These are phyloP conservation scores for Stachybotrys elegans DNA, from an alignment of 2,329 filamentous ascomycete genomes.

Conservation along the genomic window DNA sequence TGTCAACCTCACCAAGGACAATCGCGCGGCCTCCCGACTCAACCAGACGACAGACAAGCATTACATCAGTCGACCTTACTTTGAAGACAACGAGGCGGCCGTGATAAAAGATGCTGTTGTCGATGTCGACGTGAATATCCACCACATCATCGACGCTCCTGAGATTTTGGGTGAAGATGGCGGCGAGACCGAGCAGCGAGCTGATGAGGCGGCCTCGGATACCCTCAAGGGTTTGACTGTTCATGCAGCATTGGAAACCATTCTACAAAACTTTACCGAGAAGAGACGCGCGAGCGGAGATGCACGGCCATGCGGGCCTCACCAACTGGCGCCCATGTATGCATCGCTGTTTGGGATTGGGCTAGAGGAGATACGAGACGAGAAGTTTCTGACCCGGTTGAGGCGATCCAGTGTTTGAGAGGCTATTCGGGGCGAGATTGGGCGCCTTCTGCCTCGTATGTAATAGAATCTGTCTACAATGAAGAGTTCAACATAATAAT, in stretches of 20 bases:
- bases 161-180: not conserved
- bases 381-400: slow-evolving; percentile 2
- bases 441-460: too few relatives aligned
- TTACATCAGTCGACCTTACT: slow-evolving; percentile 12
- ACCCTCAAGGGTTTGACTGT: slow-evolving; percentile 2
- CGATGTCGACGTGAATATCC: slow-evolving; percentile 5
- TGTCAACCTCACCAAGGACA: slow-evolving; percentile 7
- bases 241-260: not conserved
- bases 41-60: slow-evolving; percentile 10
- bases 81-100: slow-evolving; percentile 6
- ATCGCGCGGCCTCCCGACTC: slow-evolving; percentile 5
- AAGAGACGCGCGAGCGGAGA: slow-evolving; percentile 11
- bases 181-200: not conserved
- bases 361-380: slow-evolving; percentile 5
- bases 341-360: slow-evolving; percentile 10
- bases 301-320: slow-evolving; percentile 12
- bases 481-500: too few relatives aligned
- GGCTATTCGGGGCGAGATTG: too few relatives aligned
- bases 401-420: not conserved
- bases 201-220: not conserved
- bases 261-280: slow-evolving; percentile 9
- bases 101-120: slow-evolving; percentile 7
- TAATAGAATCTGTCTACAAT: too few relatives aligned
- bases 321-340: slow-evolving; percentile 11
- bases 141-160: not conserved